A percentile compares a stretch with the other conserved stretches of the same genome.
These are phyloP conservation scores for California macrophylla DNA, from an alignment of 441 rosid genomes.

Conservation along the genomic window DNA sequence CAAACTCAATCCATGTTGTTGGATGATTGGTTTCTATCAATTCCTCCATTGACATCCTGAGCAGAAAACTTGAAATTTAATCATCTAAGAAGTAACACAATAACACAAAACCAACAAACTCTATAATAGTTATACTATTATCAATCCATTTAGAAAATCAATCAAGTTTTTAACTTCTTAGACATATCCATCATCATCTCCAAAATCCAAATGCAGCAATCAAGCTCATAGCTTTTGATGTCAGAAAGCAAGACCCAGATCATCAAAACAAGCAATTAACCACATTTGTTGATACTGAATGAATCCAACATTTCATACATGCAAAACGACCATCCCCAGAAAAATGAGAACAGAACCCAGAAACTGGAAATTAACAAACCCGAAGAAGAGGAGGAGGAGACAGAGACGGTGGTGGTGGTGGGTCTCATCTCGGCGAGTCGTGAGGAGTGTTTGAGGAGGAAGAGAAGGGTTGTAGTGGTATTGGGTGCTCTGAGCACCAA, in stretches of 20 bases:
- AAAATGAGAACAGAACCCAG: not conserved
- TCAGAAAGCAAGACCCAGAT: not conserved
- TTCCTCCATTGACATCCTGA: slow-evolving; percentile 70
- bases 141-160: not conserved
- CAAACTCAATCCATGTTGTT: slow-evolving; percentile 77
- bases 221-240: not conserved
- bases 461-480: not conserved
- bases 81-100: slow-evolving; percentile 11
- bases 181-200: not conserved
- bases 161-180: not conserved
- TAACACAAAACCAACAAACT: not conserved
- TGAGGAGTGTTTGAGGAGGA: too few relatives aligned
- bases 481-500: not conserved
- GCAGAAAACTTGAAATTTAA: slow-evolving; percentile 18
- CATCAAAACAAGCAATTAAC: not conserved
- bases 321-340: not conserved
- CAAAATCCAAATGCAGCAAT: not conserved
- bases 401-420: slow-evolving; percentile 71
- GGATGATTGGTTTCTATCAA: slow-evolving; percentile 71
- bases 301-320: not conserved
- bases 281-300: not conserved
- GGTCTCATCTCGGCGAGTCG: slow-evolving; percentile 50
- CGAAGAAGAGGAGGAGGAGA: too few relatives aligned
- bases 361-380: slow-evolving; percentile 26
- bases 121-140: not conserved